Evolutionary conservation across 768 basidiomycete species (phyloP), one percentile per base, ranked within the genome.

Genomic region (Lactifluus echinatus): DNA sequence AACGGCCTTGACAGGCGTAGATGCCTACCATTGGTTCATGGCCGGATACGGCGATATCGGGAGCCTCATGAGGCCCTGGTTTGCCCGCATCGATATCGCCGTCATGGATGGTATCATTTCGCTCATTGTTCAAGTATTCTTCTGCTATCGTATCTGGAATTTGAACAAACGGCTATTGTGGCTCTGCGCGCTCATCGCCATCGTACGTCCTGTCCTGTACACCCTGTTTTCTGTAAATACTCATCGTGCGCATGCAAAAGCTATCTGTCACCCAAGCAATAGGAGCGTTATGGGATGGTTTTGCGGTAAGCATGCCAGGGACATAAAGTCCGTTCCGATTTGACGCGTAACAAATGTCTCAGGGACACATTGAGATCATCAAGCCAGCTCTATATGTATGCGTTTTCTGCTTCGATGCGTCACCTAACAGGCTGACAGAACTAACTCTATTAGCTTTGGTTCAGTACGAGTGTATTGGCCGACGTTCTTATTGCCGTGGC

Each of bases 61-160:
- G 5, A 17, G 37, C 24, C 50, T 58, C 15, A 12, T 8, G 21
- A 40, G 47, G 12, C 21, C 45, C 19, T 17, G 26, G 6, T 46
- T 57, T 19, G 29, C 56, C 10, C 33, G 19, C 15, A 50, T 57
- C 10, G 56, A 57, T 29, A n/a, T 42, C 12, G 47, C 42, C 17
- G 37, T 34, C 15, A 49, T 59, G 23, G 47, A 43, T 19, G 54
- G 28, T 15, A 29, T 60, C 23, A 45, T 51, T 4, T 50, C 59
- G 14, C 36, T 60, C 21, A 45, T 36, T 12, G 36, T 60, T 21
- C 55, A 60, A 37, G 12, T n/a, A 2, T 57, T 60, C 43, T 57
- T 60, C 15, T 42, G 54, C 37, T 57, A 40, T 42, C 53, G 59
- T 21, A 60, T 60, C 36, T 56, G 53, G 59, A 26, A 3, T 5